Base-by-base conservation (phyloP, 2,329 filamentous ascomycete genomes). In the Tympanopsis confertula region DNA sequence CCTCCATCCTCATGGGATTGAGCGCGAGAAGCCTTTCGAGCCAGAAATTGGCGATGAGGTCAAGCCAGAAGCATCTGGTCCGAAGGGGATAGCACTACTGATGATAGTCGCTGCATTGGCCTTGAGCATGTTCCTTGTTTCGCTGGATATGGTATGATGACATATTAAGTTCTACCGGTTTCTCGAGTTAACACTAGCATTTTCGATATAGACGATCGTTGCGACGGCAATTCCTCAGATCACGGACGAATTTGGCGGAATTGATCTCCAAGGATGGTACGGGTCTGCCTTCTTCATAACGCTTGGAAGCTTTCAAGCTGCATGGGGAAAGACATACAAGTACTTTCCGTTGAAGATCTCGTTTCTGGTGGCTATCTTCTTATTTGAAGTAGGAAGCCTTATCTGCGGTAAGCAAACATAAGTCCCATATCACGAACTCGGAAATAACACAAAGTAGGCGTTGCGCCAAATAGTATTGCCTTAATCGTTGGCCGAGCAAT, bases 261-360 rank as follows among this genome's bases (percentile, higher is more conserved):
- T 62, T 1, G 47, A 52, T 5, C 59, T 63, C 39, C 54, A 65
- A 12, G 59, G 58, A 19, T 66, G 62, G 62, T 65, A 65, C 36
- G 58, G 55, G 2, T 51, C 52, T 35, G 55, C 54, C 19, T 57
- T 56, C 43, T 44, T 56, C 44, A 49, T 61, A 44, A 55, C 55
- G 35, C 42, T 50, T 35, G 43, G 48, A 41, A 47, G 52, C 1
- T 48, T 53, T 20, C 52, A 55, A 47, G 13, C 56, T 44, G 30
- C 42, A 5, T 22, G 15, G 35, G 57, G 55, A 15, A 54, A 53
- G 20, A 36, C 57, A 2, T 59, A 57, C 38, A 57, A 48, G 2
- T 53, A 50, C 35, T 55, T 52, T 38, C 44, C 46, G 13, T 45
- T 55, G 13, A 59, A 59, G 46, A 51, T 45, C 41, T 45, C 47